These are phyloP conservation scores for Purshia tridentata DNA, from an alignment of 306 rosid species.

Conservation along the genomic window DNA sequence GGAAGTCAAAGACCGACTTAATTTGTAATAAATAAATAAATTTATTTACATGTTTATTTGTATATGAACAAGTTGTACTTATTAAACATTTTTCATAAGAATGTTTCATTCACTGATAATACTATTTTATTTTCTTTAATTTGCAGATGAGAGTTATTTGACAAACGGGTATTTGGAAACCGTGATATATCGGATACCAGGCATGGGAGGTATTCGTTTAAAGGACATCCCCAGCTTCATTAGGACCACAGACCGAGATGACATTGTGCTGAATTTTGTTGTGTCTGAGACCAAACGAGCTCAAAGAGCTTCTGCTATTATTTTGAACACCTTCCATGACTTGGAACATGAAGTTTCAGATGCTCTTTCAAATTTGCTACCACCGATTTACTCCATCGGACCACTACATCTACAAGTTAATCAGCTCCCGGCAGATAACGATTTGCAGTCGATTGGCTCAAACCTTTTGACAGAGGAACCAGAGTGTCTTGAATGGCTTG, in stretches of 20 bases:
- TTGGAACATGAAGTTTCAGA: slow-evolving; percentile 44
- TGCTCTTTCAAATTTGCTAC: slow-evolving; percentile 34
- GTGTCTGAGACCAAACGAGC: slow-evolving; percentile 28
- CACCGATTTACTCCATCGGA: slow-evolving; percentile 61
- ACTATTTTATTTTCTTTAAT: too few species aligned
- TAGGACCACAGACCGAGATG: slow-evolving; percentile 53
- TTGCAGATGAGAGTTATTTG: slow-evolving; percentile 44
- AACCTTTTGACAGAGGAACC: slow-evolving; percentile 72
- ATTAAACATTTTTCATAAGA: too few species aligned
- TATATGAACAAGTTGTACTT: too few species aligned
- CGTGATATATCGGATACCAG: slow-evolving; percentile 55
- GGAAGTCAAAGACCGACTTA: background rate
- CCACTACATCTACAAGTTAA: slow-evolving; percentile 37
- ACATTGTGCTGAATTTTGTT: slow-evolving; percentile 22
- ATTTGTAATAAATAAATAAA: background rate
- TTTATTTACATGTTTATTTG: too few species aligned
- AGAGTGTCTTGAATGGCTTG: slow-evolving; percentile 59
- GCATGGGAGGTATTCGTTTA: slow-evolving; percentile 48
- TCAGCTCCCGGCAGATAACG: slow-evolving; percentile 10
- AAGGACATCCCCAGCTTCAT: slow-evolving; percentile 56
- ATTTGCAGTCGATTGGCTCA: slow-evolving; percentile 34
- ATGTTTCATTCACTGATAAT: background rate
- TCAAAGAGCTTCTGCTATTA: slow-evolving; percentile 42
- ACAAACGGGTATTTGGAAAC: slow-evolving; percentile 61
- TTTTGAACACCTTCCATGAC: slow-evolving; percentile 58